Evolutionary conservation across 192 early-diverging fungal species (phyloP), one percentile per base, ranked within the genome.

Genomic region (Rhizophagus clarus): DNA sequence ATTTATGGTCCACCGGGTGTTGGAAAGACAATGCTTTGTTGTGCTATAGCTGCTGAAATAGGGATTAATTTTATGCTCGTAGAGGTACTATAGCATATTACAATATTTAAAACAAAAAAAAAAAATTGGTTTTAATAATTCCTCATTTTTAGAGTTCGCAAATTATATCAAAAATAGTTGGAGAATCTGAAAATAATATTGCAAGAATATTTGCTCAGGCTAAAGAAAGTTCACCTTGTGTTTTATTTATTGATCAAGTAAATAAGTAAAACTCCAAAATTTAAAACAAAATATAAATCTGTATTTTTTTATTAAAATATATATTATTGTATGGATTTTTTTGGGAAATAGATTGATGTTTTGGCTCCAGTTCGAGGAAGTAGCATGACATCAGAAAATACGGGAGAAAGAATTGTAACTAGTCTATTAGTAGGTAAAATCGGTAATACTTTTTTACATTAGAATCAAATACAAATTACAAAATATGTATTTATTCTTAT

Each of bases 241-340:
- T 98, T 11, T 82, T 99, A 17, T 91, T 99, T 47, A 95, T 99
- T 79, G 97, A 99, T 84, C 95, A 98, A 84, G 90, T 93, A 86
- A 47, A 26, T 37, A 5, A 32, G 8, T 2, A 28, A 20, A 6
- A 34, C 5, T 2, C 2, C 5, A 34, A 4, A 34, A 34, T 34
- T 34, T 34, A 34, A 34, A n/a, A 3, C 34, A 34, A 34, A 34
- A 34, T 34, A 34, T 34, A 31, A 34, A 45, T 15, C 15, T 74
- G 22, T n/a, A n/a, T n/a, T n/a, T n/a, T n/a, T n/a, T n/a, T n/a
- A n/a, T n/a, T n/a, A 34, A 20, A 4, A 31, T 51, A 24, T 56
- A 20, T 26, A 45, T 3, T 74, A 51, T 24, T 51, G 45, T 42
- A 42, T 42, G 29, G 17, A 29, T 11, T 7, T 56, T 34, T 61